These are phyloP conservation scores for Astrephomene gubernaculifera DNA, from an alignment of 139 green algal species.

Conservation along the genomic window DNA sequence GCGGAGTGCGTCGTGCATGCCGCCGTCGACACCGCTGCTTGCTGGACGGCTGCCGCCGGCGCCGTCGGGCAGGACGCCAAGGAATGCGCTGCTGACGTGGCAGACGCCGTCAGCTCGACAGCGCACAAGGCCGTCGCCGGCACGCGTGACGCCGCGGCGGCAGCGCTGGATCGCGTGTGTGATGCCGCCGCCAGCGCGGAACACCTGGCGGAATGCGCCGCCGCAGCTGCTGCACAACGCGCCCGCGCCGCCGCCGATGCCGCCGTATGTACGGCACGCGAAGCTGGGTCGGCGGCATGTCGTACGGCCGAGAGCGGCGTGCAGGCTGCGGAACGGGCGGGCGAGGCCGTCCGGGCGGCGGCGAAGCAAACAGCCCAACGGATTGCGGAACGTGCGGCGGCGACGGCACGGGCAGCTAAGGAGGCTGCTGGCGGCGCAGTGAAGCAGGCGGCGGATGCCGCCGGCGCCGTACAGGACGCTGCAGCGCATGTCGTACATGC, in stretches of 20 bases:
- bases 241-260: not conserved
- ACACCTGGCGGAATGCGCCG: no score
- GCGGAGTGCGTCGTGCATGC: not conserved
- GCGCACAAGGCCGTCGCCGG: not conserved
- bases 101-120: not conserved
- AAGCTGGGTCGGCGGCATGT: not conserved
- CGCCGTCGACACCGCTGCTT: not conserved
- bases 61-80: not conserved
- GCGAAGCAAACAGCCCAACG: not conserved
- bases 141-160: not conserved
- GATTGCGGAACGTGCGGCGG: not conserved
- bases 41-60: slow-evolving; percentile 1
- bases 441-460: not conserved
- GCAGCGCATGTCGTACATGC: not conserved
- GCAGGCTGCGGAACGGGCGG: not conserved
- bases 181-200: not conserved
- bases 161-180: no score
- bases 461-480: no score
- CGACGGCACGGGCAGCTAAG: not conserved
- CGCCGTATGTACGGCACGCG: not conserved
- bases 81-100: no score
- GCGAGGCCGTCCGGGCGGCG: not conserved
- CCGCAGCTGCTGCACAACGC: not conserved
- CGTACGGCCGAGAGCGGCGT: not conserved
- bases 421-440: not conserved